Conservation (phyloP, 441 rosid species). For the Brassica hybrid region DNA sequence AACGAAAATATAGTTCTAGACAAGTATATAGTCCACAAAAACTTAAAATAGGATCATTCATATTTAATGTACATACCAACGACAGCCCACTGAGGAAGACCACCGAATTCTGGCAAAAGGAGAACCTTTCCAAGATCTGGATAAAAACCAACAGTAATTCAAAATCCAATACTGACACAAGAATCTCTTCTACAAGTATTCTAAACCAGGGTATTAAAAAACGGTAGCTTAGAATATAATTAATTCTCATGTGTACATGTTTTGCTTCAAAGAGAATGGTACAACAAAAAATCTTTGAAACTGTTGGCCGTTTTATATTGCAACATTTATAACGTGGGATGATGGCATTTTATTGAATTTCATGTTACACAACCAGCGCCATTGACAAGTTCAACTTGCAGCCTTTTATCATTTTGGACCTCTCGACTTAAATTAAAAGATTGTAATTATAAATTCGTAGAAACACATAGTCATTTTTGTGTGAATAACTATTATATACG, state of each 20-base stretch:
- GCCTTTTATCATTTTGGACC: neutral
- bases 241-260: neutral
- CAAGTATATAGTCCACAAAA: neutral
- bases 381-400: neutral
- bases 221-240: neutral
- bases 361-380: neutral
- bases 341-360: neutral
- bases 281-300: neutral
- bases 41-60: neutral
- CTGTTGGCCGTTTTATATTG: slow-evolving; percentile 3
- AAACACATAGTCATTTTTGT: neutral
- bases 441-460: neutral
- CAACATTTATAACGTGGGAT: slow-evolving; percentile 4
- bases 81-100: slow-evolving; percentile 70
- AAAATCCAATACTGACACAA: neutral
- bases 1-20: neutral
- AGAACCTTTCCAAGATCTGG: slow-evolving; percentile 72
- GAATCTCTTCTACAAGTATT: neutral
- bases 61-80: slow-evolving; percentile 51
- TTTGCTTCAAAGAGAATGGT: neutral
- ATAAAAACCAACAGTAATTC: neutral
- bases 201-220: neutral
- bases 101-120: slow-evolving; percentile 58
- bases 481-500: neutral
- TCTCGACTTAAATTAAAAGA: neutral